Base-by-base conservation (phyloP, 441 rosid species). In the Syzygium malaccense region DNA sequence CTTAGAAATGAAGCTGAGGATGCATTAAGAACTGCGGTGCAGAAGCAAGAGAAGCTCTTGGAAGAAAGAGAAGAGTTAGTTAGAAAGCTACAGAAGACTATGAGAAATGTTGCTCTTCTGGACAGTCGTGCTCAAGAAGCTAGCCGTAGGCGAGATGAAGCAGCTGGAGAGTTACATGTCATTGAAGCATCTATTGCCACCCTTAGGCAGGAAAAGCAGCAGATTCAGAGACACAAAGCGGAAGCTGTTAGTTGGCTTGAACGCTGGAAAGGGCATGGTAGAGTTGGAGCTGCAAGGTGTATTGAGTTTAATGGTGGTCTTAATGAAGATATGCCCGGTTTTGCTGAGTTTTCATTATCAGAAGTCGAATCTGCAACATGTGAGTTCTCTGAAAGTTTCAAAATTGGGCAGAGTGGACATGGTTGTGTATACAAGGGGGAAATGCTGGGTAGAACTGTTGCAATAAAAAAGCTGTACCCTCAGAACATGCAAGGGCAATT, bases 371-470 rank as follows among this genome's bases (percentile, higher is more conserved):
- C 95, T 55, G 98, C 97, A 26, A 94, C 97, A 23, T 96, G 95
- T 91, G 66, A 93, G 92, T 96, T 96, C 91, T 95, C 95, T n/a
- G 96, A 95, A 89, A 95, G 95, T 91, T 96, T 96, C 91, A 94
- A 93, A 90, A 86, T 96, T 79, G 95, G 97, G 58, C 92, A 91
- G 90, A 94, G 96, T 87, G 96, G 97, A 90, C 91, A 89, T 88
- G 95, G 95, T 85, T 89, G 94, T 92, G 95, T 96, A 87, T 95
- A 93, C 92, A 95, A 95, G 91, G 98, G 97, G 86, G 98, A 96
- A 93, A 93, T 95, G 97, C 87, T 95, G 90, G 98, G 98, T 80
- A 93, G 96, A 93, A 96, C 96, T 71, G 97, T 96, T 54, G 96
- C 96, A 30, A 93, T 95, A 89, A 96, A 95, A 91, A 93, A 89